Evolutionary conservation across 2,329 filamentous ascomycete species (phyloP), one percentile per base, ranked within the genome.

Genomic region (Aureobasidium sp.): DNA sequence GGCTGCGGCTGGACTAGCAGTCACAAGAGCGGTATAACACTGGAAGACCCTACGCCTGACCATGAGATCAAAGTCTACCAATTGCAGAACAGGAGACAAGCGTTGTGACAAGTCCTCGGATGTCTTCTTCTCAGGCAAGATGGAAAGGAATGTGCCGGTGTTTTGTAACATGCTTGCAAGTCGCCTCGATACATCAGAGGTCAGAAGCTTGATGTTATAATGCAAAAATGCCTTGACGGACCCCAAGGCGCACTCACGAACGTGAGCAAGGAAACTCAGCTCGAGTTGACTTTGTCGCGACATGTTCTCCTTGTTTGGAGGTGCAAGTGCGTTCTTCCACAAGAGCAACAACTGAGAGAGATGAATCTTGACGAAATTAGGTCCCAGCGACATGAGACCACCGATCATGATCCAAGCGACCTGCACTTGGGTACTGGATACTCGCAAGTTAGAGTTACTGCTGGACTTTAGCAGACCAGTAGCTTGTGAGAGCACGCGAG

Each of bases 281-380:
- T 99, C 95, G 8, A 97, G 79, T 55, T 91, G 82, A 65, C 89
- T 93, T 59, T 92, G 85, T 65, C 93, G 86, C 0, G 88, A 85
- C 55, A 91, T 90, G 67, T 97, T 93, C 72, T 91, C 95, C 37
- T 91, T 87, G n/a, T 97, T 76, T 6, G 95, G 93, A 70, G 95
- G 96, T 0, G 95, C 93, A 11, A 99, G 81, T 0, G 94, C 93
- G 73, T 97, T 99, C 75, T 96, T 96, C 94, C 94, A 99, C 7
- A 99, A 79, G 9, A 99, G 78, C 61, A 99, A 85, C 27, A 99
- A 81, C 71, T 99, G 94, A 2, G 92, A 93, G 8, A 99, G 82
- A 74, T 99, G 94, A 29, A 97, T 97, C 76, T 99, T 99, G 74
- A 97, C 93, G 73, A 99, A 99, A 73, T 96, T 97, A 4, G 94